These are phyloP conservation scores for Sarcodon sp. DNA, from an alignment of 768 basidiomycete genomes.

Conservation along the genomic window DNA sequence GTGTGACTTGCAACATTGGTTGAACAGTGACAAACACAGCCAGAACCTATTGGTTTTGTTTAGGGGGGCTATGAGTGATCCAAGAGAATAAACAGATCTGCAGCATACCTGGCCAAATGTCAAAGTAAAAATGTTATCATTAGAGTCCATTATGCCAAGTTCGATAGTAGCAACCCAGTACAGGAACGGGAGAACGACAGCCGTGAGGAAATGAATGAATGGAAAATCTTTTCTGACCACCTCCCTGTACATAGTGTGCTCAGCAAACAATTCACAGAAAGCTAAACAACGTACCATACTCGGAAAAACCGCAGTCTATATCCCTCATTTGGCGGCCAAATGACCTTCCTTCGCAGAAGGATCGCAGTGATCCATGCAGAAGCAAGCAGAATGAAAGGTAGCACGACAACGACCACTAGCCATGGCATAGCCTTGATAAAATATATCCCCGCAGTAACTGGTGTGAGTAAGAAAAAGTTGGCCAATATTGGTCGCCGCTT, in stretches of 20 bases:
- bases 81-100: no score
- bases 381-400: not conserved
- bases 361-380: not conserved
- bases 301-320: not conserved
- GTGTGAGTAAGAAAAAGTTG: not conserved
- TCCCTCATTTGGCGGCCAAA: not conserved
- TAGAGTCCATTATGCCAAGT: not conserved
- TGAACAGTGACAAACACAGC: slow-evolving; percentile 2
- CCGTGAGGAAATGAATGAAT: slow-evolving; percentile 1
- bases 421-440: not conserved
- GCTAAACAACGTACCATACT: not conserved
- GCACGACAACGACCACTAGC: not conserved
- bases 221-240: not conserved
- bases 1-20: not conserved
- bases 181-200: not conserved
- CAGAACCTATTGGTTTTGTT: not conserved
- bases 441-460: not conserved
- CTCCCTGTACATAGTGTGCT: not conserved
- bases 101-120: slow-evolving; percentile 1
- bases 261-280: not conserved
- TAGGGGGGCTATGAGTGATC: no score
- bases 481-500: not conserved
- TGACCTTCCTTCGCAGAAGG: not conserved
- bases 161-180: not conserved
- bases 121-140: not conserved